Evolutionary conservation across 2,329 filamentous ascomycete species (phyloP), one percentile per base, ranked within the genome.

Genomic region (Aspergillus neoniger): DNA sequence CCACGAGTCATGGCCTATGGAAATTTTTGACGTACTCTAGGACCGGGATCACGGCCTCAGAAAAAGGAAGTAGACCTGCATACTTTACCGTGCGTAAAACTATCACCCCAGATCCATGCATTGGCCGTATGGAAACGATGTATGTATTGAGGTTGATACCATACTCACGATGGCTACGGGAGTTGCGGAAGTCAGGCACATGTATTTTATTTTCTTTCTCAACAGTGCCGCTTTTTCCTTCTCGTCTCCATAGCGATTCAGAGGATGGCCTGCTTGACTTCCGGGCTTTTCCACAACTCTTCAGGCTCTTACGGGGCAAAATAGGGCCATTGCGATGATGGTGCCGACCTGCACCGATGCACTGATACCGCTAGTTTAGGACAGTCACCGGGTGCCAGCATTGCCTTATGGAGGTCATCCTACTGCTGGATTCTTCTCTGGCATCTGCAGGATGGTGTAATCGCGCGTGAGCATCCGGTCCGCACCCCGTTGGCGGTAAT

Each of bases 361-460:
- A 49, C 25, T 49, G 47, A 30, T 49, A 50, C 47, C 47, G 47
- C 47, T 50, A 50, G 47, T 50, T 50, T 50, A 50, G 47, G 47
- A 8, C 25, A 28, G 47, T 30, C 25, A 50, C 47, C 47, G 25
- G 44, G 47, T 50, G 47, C 47, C n/a, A 50, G 47, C 25, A 50
- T 17, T 32, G 15, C 25, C 47, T 30, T 50, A 30, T n/a, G 47
- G 47, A 44, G n/a, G 47, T 17, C 23, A 28, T 6, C 15, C 44
- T 17, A 19, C 15, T 15, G 30, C 41, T 44, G 25, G 39, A 32
- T 39, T 58, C 32, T 36, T 14, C 32, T 60, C 47, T 39, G 51
- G 58, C 59, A 25, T 50, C 64, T 70, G 69, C 65, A 65, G n/a
- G 55, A 66, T 66, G 65, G 50, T 63, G 68, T 68, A 66, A 74